Base-by-base conservation (phyloP, 148 eudicot genomes). In the Linanthus parryae region DNA sequence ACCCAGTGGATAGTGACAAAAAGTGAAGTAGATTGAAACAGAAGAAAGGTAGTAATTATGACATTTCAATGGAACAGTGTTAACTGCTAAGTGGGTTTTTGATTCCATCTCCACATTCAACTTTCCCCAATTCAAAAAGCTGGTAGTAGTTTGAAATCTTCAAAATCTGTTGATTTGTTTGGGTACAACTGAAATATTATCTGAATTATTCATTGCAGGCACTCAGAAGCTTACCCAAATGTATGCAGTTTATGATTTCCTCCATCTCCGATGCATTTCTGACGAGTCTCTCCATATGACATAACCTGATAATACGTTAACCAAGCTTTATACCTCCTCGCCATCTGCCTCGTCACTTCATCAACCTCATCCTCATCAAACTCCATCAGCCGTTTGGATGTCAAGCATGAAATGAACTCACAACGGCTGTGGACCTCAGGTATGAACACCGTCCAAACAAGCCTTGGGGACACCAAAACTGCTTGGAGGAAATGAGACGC, bases 401-500 rank as follows among this genome's bases (percentile, higher is more conserved):
- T 42, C 44, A 39, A 26, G 39, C 40, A 17, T 52, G 50, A 16
- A 20, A 8, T 35, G 9, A 33, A 23, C 39, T 51, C 60, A 8
- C 20, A 48, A 47, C 48, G 33, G 26, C 33, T 35, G 63, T 50
- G 52, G 3, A 52, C 24, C 34, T 69, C 67, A 0, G 83, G 79
- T 2, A 57, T 59, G 45, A 78, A 58, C 27, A 67, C 69, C 8
- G 46, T 38, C 35, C 33, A 37, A 7, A 78, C 69, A 31, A 54
- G 29, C 34, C 44, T 30, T 5, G 83, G 79, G 20, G 68, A 63
- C n/a, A 78, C 64, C 23, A 48, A 18, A 50, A 78, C 34, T 12
- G 83, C 83, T 47, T 71, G 83, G 4, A 78, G 69, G 42, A 78
- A 74, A 74, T 78, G 76, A 20, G 56, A 23, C 0, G 79, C 79